Evolutionary conservation across 2,329 filamentous ascomycete species (phyloP).

Genomic region (Huntiella omanensis): DNA sequence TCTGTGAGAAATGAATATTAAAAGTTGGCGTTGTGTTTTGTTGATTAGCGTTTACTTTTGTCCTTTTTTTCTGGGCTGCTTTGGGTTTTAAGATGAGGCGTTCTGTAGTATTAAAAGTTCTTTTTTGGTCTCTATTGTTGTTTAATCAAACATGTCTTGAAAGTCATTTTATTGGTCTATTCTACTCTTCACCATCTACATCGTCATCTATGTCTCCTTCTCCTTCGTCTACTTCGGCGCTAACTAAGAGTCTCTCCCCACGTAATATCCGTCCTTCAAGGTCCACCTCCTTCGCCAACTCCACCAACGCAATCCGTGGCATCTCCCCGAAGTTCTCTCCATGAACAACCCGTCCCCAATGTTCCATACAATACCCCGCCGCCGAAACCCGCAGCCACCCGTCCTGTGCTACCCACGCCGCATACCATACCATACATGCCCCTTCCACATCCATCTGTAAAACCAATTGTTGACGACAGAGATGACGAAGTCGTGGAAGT

Average conservation of each 20-base stretch:
- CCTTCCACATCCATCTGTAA: constrained; percentile 88
- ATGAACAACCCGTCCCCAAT: constrained; percentile 88
- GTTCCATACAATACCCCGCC: constrained; percentile 71
- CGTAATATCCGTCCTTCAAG: constrained; percentile 79
- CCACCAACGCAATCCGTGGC: constrained; percentile 61
- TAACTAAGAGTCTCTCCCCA: constrained; percentile 45
- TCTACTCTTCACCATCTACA: not conserved
- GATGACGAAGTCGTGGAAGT: constrained; percentile 74
- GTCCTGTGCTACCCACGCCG: constrained; percentile 73
- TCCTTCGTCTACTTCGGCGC: not conserved
- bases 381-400: constrained; percentile 85
- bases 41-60: too few relatives aligned
- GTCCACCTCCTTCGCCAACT: constrained; percentile 84
- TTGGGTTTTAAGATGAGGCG: not conserved
- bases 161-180: not conserved
- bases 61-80: not conserved
- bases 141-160: not conserved
- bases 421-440: constrained; percentile 91
- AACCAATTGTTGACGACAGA: constrained; percentile 78
- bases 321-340: constrained; percentile 72
- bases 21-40: too few relatives aligned
- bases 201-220: not conserved
- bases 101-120: not conserved
- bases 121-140: not conserved
- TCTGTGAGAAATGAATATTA: too few relatives aligned